Evolutionary conservation across 2,329 filamentous ascomycete species (phyloP).

Genomic region (Epichloe bromicola): DNA sequence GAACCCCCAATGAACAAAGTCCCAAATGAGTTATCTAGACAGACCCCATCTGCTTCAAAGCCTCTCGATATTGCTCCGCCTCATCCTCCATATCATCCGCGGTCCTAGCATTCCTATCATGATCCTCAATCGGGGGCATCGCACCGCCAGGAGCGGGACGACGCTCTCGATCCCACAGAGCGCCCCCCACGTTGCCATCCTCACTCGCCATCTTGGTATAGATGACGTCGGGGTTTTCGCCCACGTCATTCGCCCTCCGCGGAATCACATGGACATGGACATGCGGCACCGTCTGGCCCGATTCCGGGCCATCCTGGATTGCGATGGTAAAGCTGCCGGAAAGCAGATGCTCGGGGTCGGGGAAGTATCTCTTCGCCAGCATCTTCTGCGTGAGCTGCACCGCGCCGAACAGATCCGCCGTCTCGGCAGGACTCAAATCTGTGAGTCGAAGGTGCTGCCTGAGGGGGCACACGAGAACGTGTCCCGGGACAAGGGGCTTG

Average conservation of each 20-base stretch:
- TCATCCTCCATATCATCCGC: slow-evolving; percentile 70
- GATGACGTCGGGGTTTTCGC: slow-evolving; percentile 46
- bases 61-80: slow-evolving; percentile 50
- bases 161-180: slow-evolving; percentile 43
- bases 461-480: slow-evolving; percentile 78
- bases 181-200: slow-evolving; percentile 70
- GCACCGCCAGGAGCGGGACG: slow-evolving; percentile 35
- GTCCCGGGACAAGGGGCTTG: slow-evolving; percentile 84
- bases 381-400: slow-evolving; percentile 73
- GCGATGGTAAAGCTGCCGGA: slow-evolving; percentile 78
- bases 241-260: slow-evolving; percentile 41
- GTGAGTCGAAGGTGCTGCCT: slow-evolving; percentile 57
- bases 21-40: slow-evolving; percentile 12
- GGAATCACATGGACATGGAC: slow-evolving; percentile 90
- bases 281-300: slow-evolving; percentile 88
- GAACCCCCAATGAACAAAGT: background rate
- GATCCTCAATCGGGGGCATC: slow-evolving; percentile 63
- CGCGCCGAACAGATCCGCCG: slow-evolving; percentile 71
- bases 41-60: slow-evolving; percentile 27
- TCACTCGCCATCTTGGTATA: slow-evolving; percentile 76
- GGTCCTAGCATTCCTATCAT: slow-evolving; percentile 50
- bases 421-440: slow-evolving; percentile 59
- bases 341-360: slow-evolving; percentile 25
- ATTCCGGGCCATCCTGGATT: slow-evolving; percentile 81
- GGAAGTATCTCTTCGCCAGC: slow-evolving; percentile 47